phyloP scores from a whole-genome alignment of 2,329 filamentous ascomycete species.

The Sarocladiaceae sp. region DNA sequence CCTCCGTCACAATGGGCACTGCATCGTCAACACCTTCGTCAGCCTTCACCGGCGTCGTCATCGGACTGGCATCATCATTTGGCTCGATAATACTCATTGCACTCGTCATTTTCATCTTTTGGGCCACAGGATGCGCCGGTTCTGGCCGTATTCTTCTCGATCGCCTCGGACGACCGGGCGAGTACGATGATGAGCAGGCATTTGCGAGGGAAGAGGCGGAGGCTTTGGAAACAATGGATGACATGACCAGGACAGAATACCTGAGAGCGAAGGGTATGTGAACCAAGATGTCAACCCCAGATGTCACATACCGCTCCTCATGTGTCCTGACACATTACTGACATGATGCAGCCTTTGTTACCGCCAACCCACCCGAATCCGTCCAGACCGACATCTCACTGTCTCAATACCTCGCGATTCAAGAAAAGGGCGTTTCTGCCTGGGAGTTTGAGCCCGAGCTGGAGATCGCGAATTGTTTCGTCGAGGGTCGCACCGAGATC shows the following conservation, averaged over 20 bases:
- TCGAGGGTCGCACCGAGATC: slow-evolving; percentile 92
- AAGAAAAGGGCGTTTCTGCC: slow-evolving; percentile 98
- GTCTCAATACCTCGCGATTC: slow-evolving; percentile 95
- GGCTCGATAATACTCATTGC: slow-evolving; percentile 83
- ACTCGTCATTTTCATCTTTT: slow-evolving; percentile 85
- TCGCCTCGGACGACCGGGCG: slow-evolving; percentile 84
- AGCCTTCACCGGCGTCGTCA: slow-evolving; percentile 72
- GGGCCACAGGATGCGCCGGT: slow-evolving; percentile 62
- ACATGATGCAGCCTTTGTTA: slow-evolving; percentile 67
- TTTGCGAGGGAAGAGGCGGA: slow-evolving; percentile 92
- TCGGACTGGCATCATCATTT: slow-evolving; percentile 90
- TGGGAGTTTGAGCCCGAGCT: slow-evolving; percentile 99
- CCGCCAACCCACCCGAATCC: slow-evolving; percentile 91
- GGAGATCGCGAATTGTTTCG: slow-evolving; percentile 98
- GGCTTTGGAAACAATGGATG: slow-evolving; percentile 92
- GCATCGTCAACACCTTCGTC: slow-evolving; percentile 30
- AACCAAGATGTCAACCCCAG: too few relatives aligned
- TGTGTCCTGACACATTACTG: not conserved
- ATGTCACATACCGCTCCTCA: too few relatives aligned
- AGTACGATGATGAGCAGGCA: slow-evolving; percentile 96
- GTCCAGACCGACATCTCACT: slow-evolving; percentile 94
- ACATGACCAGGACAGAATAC: slow-evolving; percentile 84
- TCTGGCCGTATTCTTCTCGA: slow-evolving; percentile 89
- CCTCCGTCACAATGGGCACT: slow-evolving; percentile 20
- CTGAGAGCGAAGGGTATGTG: slow-evolving; percentile 88